Base-by-base conservation (phyloP, 768 basidiomycete species). In the Collybia sp. region DNA sequence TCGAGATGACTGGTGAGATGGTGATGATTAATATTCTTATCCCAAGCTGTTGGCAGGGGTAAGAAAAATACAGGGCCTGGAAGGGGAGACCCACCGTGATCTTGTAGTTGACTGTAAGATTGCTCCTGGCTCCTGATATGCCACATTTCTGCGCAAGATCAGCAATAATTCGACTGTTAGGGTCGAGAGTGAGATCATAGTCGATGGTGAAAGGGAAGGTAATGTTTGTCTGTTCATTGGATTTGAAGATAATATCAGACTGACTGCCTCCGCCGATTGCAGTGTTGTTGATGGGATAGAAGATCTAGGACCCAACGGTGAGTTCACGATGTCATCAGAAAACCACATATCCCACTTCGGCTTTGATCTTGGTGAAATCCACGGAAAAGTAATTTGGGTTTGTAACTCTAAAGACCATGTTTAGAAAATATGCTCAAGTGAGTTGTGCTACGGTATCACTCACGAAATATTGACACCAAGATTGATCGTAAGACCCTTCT, bases 361-460 rank as follows among this genome's bases (percentile, higher is more conserved):
- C 83, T 37, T 75, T 69, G 51, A 93, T 77, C 46, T 75, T 74
- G 44, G 75, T 74, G 61, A 93, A 75, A 15, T 71, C 72, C 9
- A 86, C 83, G 8, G 75, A 63, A 58, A 93, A 89, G 64, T 79
- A 89, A 60, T 92, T 92, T 20, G 89, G 90, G 56, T 93, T 93
- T 58, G 68, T 68, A 45, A 91, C 85, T 20, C 88, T 92, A 53
- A 2, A 46, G 32, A 32, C 32, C 9, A 4, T 42, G 30, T 44
- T 46, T 25, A 25, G n/a, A n/a, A 25, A 25, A 25, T 25, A 8
- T 3, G 25, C 25, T 8, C 8, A 8, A 8, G 8, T 3, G 8
- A 25, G 8, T 8, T 8, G 8, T 8, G 25, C 25, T 25, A 4
- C 25, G 8, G 8, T 25, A 8, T 44, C 17, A 61, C 83, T 45